phyloP scores from a whole-genome alignment of 371 early-diverging fungal genomes.

The Mortierella sp. region DNA sequence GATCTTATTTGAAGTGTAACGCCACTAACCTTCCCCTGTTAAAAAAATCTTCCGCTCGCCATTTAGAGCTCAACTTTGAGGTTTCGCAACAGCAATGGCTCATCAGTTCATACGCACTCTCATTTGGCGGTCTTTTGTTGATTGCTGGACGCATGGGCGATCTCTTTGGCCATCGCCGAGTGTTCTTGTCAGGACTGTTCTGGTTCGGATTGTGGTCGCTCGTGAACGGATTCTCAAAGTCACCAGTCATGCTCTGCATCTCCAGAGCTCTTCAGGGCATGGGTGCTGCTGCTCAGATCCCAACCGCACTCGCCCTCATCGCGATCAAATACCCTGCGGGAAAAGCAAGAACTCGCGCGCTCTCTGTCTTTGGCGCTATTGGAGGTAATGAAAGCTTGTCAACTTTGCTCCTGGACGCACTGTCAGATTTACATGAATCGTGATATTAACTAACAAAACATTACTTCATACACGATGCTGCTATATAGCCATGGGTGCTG shows the following conservation, averaged over 20 bases:
- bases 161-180: constrained; percentile 52
- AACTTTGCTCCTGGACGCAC: not conserved
- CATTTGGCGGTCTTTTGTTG: constrained; percentile 48
- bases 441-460: too few species aligned
- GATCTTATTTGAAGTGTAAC: too few species aligned
- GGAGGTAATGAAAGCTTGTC: constrained; percentile 27
- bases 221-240: constrained; percentile 41
- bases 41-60: not conserved
- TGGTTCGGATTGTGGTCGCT: constrained; percentile 49
- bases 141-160: constrained; percentile 54
- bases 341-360: constrained; percentile 31
- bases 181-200: constrained; percentile 46
- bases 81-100: constrained; percentile 50
- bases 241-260: constrained; percentile 49
- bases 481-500: constrained; percentile 50
- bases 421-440: not conserved
- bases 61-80: constrained; percentile 36
- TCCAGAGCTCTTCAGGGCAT: constrained; percentile 51
- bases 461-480: too few species aligned
- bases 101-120: constrained; percentile 52
- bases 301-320: constrained; percentile 50
- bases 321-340: constrained; percentile 53
- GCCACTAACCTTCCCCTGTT: not conserved
- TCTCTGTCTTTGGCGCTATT: constrained; percentile 52
- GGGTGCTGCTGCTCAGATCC: constrained; percentile 54